Conservation (phyloP, 257 asterid species). For the Parsonsia alboflavescens region DNA sequence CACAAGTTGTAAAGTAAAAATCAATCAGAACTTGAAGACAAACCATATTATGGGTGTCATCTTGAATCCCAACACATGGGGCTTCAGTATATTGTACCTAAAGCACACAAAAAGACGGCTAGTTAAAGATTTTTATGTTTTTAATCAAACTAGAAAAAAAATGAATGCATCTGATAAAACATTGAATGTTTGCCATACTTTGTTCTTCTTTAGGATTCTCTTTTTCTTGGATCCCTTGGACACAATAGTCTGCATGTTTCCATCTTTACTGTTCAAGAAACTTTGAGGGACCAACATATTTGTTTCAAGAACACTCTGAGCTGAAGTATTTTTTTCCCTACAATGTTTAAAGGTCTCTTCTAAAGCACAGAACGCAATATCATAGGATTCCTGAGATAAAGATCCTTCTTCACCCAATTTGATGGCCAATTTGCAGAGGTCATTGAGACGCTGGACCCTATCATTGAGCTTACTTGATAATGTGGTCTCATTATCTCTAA, state of each 20-base stretch:
- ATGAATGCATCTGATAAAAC: neutral
- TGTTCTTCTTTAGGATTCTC: neutral
- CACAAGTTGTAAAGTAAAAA: neutral
- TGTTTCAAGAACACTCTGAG: neutral
- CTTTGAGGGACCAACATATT: neutral
- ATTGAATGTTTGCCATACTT: neutral
- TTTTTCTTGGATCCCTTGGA: neutral
- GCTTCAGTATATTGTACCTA: slow-evolving; percentile 5
- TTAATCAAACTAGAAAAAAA: neutral
- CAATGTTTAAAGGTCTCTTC: slow-evolving; percentile 18
- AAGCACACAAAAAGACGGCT: neutral
- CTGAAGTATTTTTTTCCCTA: neutral
- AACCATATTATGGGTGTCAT: neutral
- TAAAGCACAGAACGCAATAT: slow-evolving; percentile 30
- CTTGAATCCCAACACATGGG: neutral
- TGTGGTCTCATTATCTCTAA: slow-evolving; percentile 15
- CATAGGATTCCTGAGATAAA: slow-evolving; percentile 36
- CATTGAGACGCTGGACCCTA: slow-evolving; percentile 41
- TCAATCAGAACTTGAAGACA: neutral
- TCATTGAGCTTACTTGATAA: slow-evolving; percentile 14
- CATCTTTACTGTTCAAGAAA: neutral
- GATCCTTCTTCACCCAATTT: slow-evolving; percentile 43
- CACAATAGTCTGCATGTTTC: neutral
- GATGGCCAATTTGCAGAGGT: slow-evolving; percentile 38
- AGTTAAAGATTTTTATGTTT: neutral